Evolutionary conservation across 176 grass and related monocot genomes (phyloP), one percentile per base, ranked within the genome.

Genomic region (Phoenix dactylifera): DNA sequence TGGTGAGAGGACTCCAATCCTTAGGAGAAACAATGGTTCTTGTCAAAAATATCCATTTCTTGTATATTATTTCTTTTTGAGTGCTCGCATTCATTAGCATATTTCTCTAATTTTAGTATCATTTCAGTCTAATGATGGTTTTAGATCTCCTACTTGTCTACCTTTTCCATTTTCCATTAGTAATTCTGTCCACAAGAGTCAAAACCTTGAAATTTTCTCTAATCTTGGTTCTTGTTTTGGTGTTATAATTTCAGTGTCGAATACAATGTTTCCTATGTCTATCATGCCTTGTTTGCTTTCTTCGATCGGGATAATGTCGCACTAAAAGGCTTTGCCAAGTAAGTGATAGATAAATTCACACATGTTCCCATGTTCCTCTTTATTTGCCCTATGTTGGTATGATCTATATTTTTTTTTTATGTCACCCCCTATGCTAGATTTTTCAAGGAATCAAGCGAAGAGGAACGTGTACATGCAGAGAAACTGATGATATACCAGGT

Each of bases 231-330:
- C 17, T 22, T 26, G 7, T 9, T 70, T 63, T 2, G 17, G n/a
- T 52, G 6, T 25, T 12, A 4, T 30, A 16, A 62, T 81, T 76
- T 48, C 83, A 96, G 92, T 77, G 86, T 97, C 65, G 87, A 97
- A 49, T 88, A 76, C 70, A 97, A 97, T 12, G 87, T 80, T 3
- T 97, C 92, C 0, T 97, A 97, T 58, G 92, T 83, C 0, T 97
- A 91, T 72, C 92, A 97, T 77, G 72, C 92, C 20, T 76, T 97
- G 51, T 97, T 91, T 55, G 87, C 87, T 25, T 97, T 88, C 75
- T 97, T 97, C 1, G 92, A 91, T 52, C 87, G 92, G 0, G 92
- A 97, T 61, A 85, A 97, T 61, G 87, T 97, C 3, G 83, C 92
- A 3, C 81, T 97, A 50, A 90, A 79, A 69, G 92, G 92, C 4